Base-by-base conservation (phyloP, 352 stramenopile genomes). In the Plasmopara muralis region DNA sequence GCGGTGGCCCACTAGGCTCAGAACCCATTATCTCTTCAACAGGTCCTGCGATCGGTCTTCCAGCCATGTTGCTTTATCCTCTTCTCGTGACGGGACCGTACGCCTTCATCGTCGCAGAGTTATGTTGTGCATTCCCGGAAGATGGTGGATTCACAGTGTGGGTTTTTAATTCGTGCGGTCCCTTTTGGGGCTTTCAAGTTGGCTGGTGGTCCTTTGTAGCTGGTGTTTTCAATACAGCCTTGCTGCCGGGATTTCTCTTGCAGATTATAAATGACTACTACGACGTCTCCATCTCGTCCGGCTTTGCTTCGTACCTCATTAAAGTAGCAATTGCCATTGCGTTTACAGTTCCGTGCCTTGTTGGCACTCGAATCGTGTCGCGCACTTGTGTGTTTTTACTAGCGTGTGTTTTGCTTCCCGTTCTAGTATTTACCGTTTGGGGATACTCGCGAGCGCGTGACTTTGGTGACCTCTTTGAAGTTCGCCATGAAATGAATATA, bases 401-500 rank as follows among this genome's bases (percentile, higher is more conserved):
- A 13, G 30, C 55, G 4, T 41, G 64, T 6, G 61, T 78, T 2
- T n/a, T 97, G 47, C 47, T 86, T 38, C 88, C 93, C 9, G 97
- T 98, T 59, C 25, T 97, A 9, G 68, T 96, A 2, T 77, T 77
- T 57, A 70, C 63, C 0, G 47, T 74, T 12, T 82, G 70, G 68
- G 66, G 47, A 1, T 77, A 68, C 44, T 64, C 55, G 7, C 59
- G 47, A 7, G 63, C 68, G 1, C 55, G 50, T 0, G 61, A 82
- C 40, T 75, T 96, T 83, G 65, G 94, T 84, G 62, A 79, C 89
- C 43, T 97, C 83, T 72, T 97, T 74, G 92, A 97, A 87, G 60
- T 87, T 85, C 47, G 78, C 83, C 64, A 83, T 35, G 43, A 66
- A 28, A 28, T 37, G 33, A 72, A 66, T 33, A 49, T 60, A 15